These are phyloP conservation scores for Lactarius psammicola DNA, from an alignment of 768 basidiomycete species.

Conservation along the genomic window DNA sequence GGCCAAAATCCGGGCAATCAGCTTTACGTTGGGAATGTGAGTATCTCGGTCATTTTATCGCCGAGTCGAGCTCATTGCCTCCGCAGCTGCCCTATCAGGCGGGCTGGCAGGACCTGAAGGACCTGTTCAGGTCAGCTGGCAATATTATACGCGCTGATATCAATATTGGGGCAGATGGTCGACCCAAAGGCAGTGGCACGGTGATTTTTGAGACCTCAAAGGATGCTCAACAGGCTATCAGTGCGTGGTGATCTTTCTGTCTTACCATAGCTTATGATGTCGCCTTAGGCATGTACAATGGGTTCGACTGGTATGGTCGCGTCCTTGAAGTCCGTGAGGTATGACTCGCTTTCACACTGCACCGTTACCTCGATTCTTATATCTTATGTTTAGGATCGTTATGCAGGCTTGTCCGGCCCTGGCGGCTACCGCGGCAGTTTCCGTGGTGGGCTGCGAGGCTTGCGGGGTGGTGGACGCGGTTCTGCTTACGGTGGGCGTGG, in stretches of 20 bases:
- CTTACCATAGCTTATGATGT: slow-evolving; percentile 4
- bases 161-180: slow-evolving; percentile 88
- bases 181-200: slow-evolving; percentile 95
- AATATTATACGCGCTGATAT: slow-evolving; percentile 96
- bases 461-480: slow-evolving; percentile 54
- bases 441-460: slow-evolving; percentile 39
- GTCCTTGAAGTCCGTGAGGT: slow-evolving; percentile 95
- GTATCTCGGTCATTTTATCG: slow-evolving; percentile 30
- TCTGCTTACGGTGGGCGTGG: slow-evolving; percentile 48
- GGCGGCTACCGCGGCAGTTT: slow-evolving; percentile 56
- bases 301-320: slow-evolving; percentile 96
- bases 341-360: slow-evolving; percentile 27
- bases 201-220: slow-evolving; percentile 91
- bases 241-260: slow-evolving; percentile 45
- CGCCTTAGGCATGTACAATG: slow-evolving; percentile 87
- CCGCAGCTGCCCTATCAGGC: slow-evolving; percentile 88
- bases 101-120: slow-evolving; percentile 99
- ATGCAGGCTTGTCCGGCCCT: slow-evolving; percentile 77
- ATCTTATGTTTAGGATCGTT: slow-evolving; percentile 62
- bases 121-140: slow-evolving; percentile 93
- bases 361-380: neutral
- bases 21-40: slow-evolving; percentile 88
- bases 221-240: slow-evolving; percentile 89
- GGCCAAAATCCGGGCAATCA: slow-evolving; percentile 82
- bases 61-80: neutral